Base-by-base conservation (phyloP, 2,329 filamentous ascomycete species). In the Apiospora hydei region DNA sequence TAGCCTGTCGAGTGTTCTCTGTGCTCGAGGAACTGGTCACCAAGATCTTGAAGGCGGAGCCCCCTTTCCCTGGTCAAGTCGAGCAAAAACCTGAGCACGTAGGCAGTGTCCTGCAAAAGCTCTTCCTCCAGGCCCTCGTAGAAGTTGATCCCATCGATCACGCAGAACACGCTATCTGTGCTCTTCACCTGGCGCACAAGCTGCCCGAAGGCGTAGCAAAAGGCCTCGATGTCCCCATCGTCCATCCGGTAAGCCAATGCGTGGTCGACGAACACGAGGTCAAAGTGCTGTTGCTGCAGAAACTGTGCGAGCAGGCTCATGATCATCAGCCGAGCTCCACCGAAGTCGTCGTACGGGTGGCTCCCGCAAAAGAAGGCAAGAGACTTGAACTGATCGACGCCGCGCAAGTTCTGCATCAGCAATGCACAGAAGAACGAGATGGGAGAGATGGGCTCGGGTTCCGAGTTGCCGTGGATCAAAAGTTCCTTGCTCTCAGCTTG, bases 21-120 rank as follows among this genome's bases (percentile, higher is more conserved):
- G 69, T 71, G 24, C 38, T 51, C 30, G 57, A 71, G 4, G 69
- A 57, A 26, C 57, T 71, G 41, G 51, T 71, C 14, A 71, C 8
- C 3, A 67, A 43, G 18, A 71, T 67, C 43, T 71, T 71, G 53
- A 71, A 71, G 21, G n/a, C 41, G 18, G 24, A 13, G 18, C 57
- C 57, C 57, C 10, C 69, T 26, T 18, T 41, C 69, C 43, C 64
- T 14, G 5, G 38, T 71, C 38, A 71, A 18, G 24, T 71, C 51
- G 24, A 71, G 57, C 41, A 71, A 24, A 26, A 4, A 51, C 24
- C 51, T 13, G 13, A 71, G 38, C 18, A 71, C 69, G 30, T 46
- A 49, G 11, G 69, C 69, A 26, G 24, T 71, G 1, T 71, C 69
- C 26, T 67, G 69, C 18, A 67, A 11, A 26, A 4, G 10, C 38